Conservation (phyloP, 495 filamentous ascomycete species). For the Penicillium samsonianum region DNA sequence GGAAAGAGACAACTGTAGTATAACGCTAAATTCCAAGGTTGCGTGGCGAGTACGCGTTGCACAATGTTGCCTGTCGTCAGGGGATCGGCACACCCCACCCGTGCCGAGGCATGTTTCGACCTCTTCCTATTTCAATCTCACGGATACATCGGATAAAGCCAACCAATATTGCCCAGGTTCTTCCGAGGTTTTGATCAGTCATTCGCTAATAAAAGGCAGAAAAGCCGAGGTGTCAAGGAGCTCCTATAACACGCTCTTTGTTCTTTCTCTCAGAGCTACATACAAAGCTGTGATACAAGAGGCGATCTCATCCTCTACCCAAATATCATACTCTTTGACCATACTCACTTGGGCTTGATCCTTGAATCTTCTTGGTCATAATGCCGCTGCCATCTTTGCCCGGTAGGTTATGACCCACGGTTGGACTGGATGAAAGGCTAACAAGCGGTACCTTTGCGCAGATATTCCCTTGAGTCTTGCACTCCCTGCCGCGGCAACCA, state of each 20-base stretch:
- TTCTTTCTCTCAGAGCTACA: neutral
- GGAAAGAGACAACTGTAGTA: too few relatives aligned
- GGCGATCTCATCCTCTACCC: neutral
- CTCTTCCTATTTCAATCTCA: neutral
- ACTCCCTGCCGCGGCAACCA: conserved; percentile 65
- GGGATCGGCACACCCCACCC: conserved; percentile 4
- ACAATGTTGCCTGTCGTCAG: neutral
- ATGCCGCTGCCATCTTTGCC: conserved; percentile 15
- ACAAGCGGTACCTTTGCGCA: conserved; percentile 9
- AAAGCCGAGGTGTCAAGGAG: neutral
- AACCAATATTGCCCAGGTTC: neutral
- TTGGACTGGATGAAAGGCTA: neutral
- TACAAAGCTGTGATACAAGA: neutral
- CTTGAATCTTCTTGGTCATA: neutral
- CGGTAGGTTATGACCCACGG: conserved; percentile 10
- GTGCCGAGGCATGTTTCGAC: conserved; percentile 18
- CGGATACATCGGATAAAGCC: neutral
- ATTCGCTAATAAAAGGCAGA: neutral
- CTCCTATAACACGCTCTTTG: neutral
- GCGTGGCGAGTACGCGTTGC: neutral
- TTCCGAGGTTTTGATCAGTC: neutral
- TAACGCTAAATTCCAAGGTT: neutral
- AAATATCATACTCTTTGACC: neutral
- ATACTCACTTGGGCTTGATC: neutral
- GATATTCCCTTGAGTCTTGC: conserved; percentile 53